phyloP scores from a whole-genome alignment of 2,329 filamentous ascomycete genomes.

The Paecilomyces fulvus region DNA sequence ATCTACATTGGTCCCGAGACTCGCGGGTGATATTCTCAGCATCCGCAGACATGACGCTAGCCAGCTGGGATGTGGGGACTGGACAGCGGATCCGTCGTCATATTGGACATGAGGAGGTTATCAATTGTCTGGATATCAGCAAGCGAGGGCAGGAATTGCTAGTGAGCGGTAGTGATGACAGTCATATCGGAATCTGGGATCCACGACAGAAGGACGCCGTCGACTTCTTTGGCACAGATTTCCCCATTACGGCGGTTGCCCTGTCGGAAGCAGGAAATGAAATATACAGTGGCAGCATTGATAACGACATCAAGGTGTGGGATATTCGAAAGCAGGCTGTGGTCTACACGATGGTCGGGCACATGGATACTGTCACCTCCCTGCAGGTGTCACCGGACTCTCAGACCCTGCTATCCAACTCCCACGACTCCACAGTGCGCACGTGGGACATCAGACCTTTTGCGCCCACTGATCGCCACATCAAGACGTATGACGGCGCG shows the following conservation, averaged over 20 bases:
- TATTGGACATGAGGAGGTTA: conserved; percentile 87
- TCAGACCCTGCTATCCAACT: conserved; percentile 80
- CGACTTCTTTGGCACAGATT: conserved; percentile 82
- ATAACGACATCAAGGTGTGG: conserved; percentile 97
- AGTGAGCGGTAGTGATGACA: conserved; percentile 87
- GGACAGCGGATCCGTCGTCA: conserved; percentile 89
- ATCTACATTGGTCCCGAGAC: conserved; percentile 95
- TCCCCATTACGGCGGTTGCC: conserved; percentile 83
- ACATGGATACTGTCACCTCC: conserved; percentile 86
- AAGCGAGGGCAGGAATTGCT: conserved; percentile 83
- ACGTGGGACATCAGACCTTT: conserved; percentile 97
- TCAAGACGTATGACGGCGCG: conserved; percentile 89
- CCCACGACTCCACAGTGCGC: conserved; percentile 85
- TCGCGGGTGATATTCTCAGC: conserved; percentile 84
- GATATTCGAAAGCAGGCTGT: conserved; percentile 86
- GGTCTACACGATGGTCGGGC: conserved; percentile 78
- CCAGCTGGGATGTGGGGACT: conserved; percentile 90
- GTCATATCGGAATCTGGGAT: conserved; percentile 92
- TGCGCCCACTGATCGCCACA: conserved; percentile 74
- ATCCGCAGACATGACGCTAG: conserved; percentile 85
- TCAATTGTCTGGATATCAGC: conserved; percentile 85
- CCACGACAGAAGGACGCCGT: conserved; percentile 80
- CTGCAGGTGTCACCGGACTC: conserved; percentile 87
- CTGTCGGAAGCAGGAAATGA: conserved; percentile 93
- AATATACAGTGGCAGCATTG: conserved; percentile 87